Evolutionary conservation across 192 early-diverging fungal species (phyloP).

Genomic region (Helicostylum pulchrum): DNA sequence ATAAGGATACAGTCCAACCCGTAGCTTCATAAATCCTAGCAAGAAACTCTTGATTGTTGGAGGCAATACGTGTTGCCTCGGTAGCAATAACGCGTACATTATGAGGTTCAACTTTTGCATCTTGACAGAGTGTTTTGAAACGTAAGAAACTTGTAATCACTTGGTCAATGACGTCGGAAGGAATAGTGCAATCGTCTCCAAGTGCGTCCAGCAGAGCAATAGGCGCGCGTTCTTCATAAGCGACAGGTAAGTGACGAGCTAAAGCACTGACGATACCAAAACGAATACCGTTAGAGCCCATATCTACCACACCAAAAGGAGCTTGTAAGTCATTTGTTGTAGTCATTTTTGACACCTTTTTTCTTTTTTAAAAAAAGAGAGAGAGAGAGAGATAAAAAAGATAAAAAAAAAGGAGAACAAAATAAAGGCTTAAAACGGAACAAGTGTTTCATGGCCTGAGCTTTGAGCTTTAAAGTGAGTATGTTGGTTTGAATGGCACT

Average conservation of each 20-base stretch:
- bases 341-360: background rate
- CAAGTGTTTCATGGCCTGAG: too few species aligned
- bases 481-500: too few species aligned
- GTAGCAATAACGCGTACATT: conserved; percentile 52
- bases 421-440: too few species aligned
- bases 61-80: conserved; percentile 53
- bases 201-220: conserved; percentile 54
- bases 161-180: conserved; percentile 47
- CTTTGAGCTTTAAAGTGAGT: too few species aligned
- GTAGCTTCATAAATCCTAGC: conserved; percentile 38
- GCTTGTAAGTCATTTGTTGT: conserved; percentile 5
- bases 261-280: conserved; percentile 49
- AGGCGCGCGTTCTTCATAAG: conserved; percentile 53
- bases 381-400: background rate
- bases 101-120: conserved; percentile 32
- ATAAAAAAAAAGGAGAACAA: background rate
- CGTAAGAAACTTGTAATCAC: conserved; percentile 50
- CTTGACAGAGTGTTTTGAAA: conserved; percentile 44
- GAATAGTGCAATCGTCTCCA: conserved; percentile 35
- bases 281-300: conserved; percentile 59
- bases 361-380: background rate
- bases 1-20: conserved; percentile 38
- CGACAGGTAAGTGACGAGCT: conserved; percentile 45
- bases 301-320: conserved; percentile 51
- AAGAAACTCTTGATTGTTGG: conserved; percentile 45